Percentiles rank a stretch among this genome's conserved stretches.
Conservation (phyloP, 2,329 filamentous ascomycete species). For the Aureobasidium sp. region DNA sequence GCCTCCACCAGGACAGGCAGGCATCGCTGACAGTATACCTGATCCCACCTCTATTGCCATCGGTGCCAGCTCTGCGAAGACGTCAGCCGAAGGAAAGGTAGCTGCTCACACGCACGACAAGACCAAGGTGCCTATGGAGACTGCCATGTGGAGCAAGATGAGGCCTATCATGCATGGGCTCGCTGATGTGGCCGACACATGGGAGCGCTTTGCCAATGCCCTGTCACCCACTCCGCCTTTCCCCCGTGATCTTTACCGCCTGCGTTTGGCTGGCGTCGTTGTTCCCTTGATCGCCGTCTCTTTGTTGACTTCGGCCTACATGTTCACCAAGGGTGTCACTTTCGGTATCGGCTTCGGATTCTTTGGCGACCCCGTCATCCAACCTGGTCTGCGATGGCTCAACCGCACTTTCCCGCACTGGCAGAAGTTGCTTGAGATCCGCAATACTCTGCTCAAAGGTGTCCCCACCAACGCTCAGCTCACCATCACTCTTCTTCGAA, state of each 20-base stretch:
- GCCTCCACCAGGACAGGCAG: conserved; percentile 35
- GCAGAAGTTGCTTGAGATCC: conserved; percentile 64
- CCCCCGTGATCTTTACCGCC: conserved; percentile 33
- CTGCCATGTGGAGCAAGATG: conserved; percentile 68
- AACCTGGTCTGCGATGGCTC: conserved; percentile 48
- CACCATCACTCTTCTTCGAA: conserved; percentile 68
- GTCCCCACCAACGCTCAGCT: conserved; percentile 83
- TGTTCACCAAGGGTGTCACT: conserved; percentile 53
- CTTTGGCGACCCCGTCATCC: conserved; percentile 70
- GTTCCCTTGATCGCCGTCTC: conserved; percentile 36
- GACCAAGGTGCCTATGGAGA: conserved; percentile 69
- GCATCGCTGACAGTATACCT: conserved; percentile 45
- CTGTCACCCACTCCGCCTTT: conserved; percentile 43
- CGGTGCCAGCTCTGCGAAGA: conserved; percentile 46
- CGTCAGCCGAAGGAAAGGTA: conserved; percentile 44
- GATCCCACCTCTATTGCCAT: conserved; percentile 52
- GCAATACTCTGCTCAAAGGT: conserved; percentile 69
- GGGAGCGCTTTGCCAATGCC: conserved; percentile 54
- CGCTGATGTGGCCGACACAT: conserved; percentile 51
- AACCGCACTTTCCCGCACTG: conserved; percentile 60
- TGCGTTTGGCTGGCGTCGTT: conserved; percentile 38
- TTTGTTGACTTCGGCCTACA: conserved; percentile 40
- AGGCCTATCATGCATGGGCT: conserved; percentile 62
- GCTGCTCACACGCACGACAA: conserved; percentile 55
- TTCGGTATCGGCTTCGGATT: conserved; percentile 64